Conservation (phyloP, 129 eudicot genomes). For the Flaveria bidentis region DNA sequence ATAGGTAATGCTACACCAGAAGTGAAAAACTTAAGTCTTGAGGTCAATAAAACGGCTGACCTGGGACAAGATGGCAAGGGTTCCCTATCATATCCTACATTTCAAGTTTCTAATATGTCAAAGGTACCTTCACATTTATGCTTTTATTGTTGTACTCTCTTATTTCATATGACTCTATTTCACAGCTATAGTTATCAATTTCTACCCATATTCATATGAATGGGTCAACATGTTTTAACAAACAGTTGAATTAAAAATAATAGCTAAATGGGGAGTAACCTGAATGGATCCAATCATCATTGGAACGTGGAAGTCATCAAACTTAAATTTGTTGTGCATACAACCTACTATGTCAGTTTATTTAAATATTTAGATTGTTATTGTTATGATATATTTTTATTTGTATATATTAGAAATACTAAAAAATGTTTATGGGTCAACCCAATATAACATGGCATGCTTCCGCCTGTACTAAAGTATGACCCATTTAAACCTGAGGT, state of each 20-base stretch:
- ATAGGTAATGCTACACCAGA: slow-evolving; percentile 36
- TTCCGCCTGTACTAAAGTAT: background rate
- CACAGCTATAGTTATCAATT: slow-evolving; percentile 8
- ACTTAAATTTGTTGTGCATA: too few species aligned
- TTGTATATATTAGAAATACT: background rate
- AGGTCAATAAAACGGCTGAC: slow-evolving; percentile 48
- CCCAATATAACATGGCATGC: background rate
- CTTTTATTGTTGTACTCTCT: slow-evolving; percentile 21
- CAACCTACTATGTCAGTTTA: background rate
- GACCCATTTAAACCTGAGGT: background rate
- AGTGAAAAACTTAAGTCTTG: slow-evolving; percentile 61
- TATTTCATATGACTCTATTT: slow-evolving; percentile 8
- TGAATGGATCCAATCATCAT: background rate
- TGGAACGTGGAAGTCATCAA: background rate
- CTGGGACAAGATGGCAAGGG: slow-evolving; percentile 48
- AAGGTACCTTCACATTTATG: slow-evolving; percentile 25
- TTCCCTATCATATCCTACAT: slow-evolving; percentile 39
- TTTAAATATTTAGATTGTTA: background rate
- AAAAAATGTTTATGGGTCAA: background rate
- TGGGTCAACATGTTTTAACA: background rate
- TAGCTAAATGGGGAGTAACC: background rate
- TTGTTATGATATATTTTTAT: background rate
- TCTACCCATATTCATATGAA: background rate
- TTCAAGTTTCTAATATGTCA: slow-evolving; percentile 37
- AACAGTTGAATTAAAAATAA: background rate